These are phyloP conservation scores for Zasmidium citrigriseum DNA, from an alignment of 2,329 filamentous ascomycete species.

Conservation along the genomic window DNA sequence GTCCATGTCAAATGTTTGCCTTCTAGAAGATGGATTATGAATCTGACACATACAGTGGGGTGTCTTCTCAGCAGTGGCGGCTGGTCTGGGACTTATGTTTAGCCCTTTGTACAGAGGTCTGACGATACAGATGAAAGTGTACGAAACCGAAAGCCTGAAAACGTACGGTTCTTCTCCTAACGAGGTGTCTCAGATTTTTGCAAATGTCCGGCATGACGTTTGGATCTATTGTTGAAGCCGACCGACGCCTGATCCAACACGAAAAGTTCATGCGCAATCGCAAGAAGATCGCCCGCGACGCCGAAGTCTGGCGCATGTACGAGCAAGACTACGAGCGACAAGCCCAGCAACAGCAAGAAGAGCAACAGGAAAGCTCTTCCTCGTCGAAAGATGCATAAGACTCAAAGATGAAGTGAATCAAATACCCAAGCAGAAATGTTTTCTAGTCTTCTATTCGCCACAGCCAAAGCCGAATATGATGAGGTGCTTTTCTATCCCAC, in stretches of 20 bases:
- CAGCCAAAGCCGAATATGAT: no score
- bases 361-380: background rate
- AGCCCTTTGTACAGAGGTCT: constrained; percentile 72
- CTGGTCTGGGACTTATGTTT: constrained; percentile 61
- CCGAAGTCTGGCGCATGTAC: constrained; percentile 61
- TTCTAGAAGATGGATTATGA: background rate
- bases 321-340: constrained; percentile 21
- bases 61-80: constrained; percentile 62
- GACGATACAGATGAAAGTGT: constrained; percentile 78
- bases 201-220: constrained; percentile 87
- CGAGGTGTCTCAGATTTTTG: constrained; percentile 61
- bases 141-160: no score
- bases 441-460: no score
- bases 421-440: no score
- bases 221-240: constrained; percentile 75
- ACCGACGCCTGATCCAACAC: constrained; percentile 66
- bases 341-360: background rate
- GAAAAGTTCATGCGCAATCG: constrained; percentile 66
- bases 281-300: constrained; percentile 63
- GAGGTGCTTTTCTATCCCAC: constrained; percentile 54
- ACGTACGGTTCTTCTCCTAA: background rate
- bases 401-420: background rate
- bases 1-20: constrained; percentile 8
- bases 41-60: constrained; percentile 59
- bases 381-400: background rate